Evolutionary conservation across 257 asterid species (phyloP).

Genomic region (Gentiana dahurica): DNA sequence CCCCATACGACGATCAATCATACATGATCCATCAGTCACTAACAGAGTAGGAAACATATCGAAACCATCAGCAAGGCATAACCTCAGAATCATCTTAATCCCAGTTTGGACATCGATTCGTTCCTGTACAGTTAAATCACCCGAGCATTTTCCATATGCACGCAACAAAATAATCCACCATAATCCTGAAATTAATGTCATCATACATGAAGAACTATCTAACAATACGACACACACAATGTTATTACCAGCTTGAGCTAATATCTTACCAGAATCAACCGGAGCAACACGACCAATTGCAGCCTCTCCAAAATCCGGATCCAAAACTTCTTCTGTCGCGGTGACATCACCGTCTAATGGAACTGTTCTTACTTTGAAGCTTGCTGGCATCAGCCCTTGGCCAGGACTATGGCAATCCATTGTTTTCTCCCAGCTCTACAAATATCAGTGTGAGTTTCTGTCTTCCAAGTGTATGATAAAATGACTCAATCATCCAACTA

Average conservation of each 20-base stretch:
- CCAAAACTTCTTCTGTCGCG: constrained; percentile 58
- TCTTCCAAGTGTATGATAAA: no score
- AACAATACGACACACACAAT: background rate
- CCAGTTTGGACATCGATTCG: constrained; percentile 78
- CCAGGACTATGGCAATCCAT: constrained; percentile 85
- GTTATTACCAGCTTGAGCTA: constrained; percentile 4
- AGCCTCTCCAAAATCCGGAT: constrained; percentile 82
- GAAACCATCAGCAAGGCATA: constrained; percentile 74
- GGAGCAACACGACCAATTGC: constrained; percentile 85
- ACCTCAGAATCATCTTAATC: constrained; percentile 63
- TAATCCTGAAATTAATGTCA: constrained; percentile 35
- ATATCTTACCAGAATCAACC: constrained; percentile 54
- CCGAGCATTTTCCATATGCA: constrained; percentile 69
- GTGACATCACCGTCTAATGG: constrained; percentile 53
- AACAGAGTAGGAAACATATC: constrained; percentile 71
- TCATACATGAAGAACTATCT: constrained; percentile 3
- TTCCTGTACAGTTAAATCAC: constrained; percentile 68
- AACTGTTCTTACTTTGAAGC: constrained; percentile 64
- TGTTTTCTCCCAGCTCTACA: constrained; percentile 79
- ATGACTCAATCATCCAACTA: no score
- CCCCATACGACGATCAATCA: constrained; percentile 87
- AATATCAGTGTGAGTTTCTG: background rate
- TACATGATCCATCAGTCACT: constrained; percentile 80
- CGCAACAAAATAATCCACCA: constrained; percentile 83
- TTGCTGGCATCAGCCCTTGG: constrained; percentile 80